A percentile compares a stretch with the other conserved stretches of the same genome.
These are phyloP conservation scores for Ophiostoma himal-ulmi DNA, from an alignment of 2,329 filamentous ascomycete species.

Conservation along the genomic window DNA sequence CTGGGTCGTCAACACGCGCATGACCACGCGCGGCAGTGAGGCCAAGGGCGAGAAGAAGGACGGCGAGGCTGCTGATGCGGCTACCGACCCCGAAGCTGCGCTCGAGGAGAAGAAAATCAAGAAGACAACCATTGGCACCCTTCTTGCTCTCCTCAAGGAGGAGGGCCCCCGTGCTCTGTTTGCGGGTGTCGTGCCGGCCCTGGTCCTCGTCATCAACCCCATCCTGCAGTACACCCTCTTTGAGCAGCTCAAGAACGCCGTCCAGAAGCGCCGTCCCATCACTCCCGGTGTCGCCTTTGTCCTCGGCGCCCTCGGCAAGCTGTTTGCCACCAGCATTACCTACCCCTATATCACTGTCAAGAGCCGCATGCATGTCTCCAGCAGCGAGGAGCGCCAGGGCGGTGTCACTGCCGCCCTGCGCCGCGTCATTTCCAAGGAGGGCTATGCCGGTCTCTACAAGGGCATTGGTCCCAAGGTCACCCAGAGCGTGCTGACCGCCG, in stretches of 20 bases:
- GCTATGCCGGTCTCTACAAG: slow-evolving; percentile 88
- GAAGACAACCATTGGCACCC: slow-evolving; percentile 67
- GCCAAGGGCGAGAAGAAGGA: slow-evolving; percentile 13
- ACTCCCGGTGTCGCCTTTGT: slow-evolving; percentile 85
- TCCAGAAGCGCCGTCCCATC: slow-evolving; percentile 60
- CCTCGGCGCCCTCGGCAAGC: slow-evolving; percentile 86
- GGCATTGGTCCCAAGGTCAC: slow-evolving; percentile 97
- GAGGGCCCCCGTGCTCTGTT: slow-evolving; percentile 85
- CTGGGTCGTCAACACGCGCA: slow-evolving; percentile 97
- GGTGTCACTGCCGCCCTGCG: slow-evolving; percentile 72
- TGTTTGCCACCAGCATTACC: slow-evolving; percentile 87
- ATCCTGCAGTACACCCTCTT: slow-evolving; percentile 99
- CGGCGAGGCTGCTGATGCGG: slow-evolving; percentile 17
- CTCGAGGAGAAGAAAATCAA: slow-evolving; percentile 45
- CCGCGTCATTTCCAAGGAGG: slow-evolving; percentile 79
- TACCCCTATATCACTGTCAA: slow-evolving; percentile 99
- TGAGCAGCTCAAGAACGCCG: slow-evolving; percentile 89
- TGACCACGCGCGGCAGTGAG: slow-evolving; percentile 66
- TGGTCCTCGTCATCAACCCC: slow-evolving; percentile 94
- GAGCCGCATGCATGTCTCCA: slow-evolving; percentile 85
- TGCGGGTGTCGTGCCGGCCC: slow-evolving; percentile 81
- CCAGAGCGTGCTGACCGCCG: slow-evolving; percentile 92
- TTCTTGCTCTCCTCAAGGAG: slow-evolving; percentile 71
- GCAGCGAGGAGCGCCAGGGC: slow-evolving; percentile 53
- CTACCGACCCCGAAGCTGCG: slow-evolving; percentile 27